A percentile compares a stretch with the other conserved stretches of the same genome.
These are phyloP conservation scores for Handroanthus guayacan DNA, from an alignment of 257 asterid genomes.

Conservation along the genomic window DNA sequence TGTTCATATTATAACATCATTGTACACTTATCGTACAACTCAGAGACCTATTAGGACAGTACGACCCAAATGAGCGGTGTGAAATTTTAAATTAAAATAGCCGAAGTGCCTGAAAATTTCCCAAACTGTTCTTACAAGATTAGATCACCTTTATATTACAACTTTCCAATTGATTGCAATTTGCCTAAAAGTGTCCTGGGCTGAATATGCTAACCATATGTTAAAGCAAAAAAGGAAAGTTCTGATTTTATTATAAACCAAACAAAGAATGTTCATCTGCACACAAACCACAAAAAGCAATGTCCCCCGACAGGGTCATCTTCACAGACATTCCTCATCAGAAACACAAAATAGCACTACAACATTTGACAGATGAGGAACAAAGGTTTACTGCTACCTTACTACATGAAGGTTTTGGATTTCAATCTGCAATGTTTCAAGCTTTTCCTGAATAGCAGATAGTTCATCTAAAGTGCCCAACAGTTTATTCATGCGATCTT, in stretches of 20 bases:
- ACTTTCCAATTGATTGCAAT: not conserved
- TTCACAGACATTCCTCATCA: not conserved
- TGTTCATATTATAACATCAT: not conserved
- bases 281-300: not conserved
- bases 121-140: not conserved
- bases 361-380: constrained; percentile 16
- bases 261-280: constrained; percentile 19
- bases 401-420: constrained; percentile 78
- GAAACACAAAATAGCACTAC: constrained; percentile 20
- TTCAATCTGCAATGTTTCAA: constrained; percentile 62
- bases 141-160: not conserved
- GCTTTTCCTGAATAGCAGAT: constrained; percentile 56
- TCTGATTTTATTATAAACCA: not conserved
- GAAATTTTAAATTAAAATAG: no score
- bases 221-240: not conserved
- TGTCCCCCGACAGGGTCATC: not conserved
- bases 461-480: constrained; percentile 61
- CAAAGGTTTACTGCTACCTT: constrained; percentile 42
- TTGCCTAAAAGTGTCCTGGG: not conserved
- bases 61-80: no score
- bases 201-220: not conserved
- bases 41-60: no score
- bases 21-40: not conserved
- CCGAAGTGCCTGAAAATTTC: not conserved
- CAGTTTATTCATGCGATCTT: constrained; percentile 60